Evolutionary conservation across 2,329 filamentous ascomycete genomes (phyloP).

Genomic region (Monilinia laxa): DNA sequence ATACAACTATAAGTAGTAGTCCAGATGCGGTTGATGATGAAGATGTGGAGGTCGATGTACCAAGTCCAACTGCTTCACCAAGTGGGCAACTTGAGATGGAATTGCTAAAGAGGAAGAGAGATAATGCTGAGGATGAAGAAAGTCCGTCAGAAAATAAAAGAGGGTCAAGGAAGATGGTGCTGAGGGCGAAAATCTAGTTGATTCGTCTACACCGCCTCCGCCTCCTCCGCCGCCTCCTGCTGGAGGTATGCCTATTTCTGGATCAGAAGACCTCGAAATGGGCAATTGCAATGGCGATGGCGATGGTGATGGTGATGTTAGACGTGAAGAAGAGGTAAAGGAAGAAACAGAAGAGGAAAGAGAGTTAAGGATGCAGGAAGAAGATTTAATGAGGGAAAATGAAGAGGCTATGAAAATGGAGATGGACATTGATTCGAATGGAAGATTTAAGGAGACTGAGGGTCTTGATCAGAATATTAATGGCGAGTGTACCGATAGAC

Average conservation of each 20-base stretch:
- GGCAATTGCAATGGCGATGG: background rate
- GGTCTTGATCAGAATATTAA: background rate
- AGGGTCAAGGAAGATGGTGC: conserved; percentile 35
- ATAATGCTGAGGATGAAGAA: conserved; percentile 40
- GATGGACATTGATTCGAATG: conserved; percentile 65
- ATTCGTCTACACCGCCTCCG: conserved; percentile 31
- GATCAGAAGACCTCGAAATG: background rate
- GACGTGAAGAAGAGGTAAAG: conserved; percentile 1
- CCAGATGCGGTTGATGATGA: conserved; percentile 39
- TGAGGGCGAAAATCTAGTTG: background rate
- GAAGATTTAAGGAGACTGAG: background rate
- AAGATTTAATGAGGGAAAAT: conserved; percentile 35
- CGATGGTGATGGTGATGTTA: background rate
- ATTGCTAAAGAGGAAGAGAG: conserved; percentile 63
- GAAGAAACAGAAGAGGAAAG: conserved; percentile 32
- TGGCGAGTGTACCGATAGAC: background rate
- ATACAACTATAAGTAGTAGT: background rate
- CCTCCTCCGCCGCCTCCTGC: conserved; percentile 36
- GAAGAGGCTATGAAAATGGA: conserved; percentile 40
- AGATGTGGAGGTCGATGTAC: conserved; percentile 24
- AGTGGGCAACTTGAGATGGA: conserved; percentile 20
- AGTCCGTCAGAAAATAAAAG: conserved; percentile 37
- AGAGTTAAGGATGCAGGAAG: conserved; percentile 32
- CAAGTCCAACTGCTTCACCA: conserved; percentile 17
- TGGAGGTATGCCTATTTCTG: conserved; percentile 21